Evolutionary conservation across 2,329 filamentous ascomycete species (phyloP).

Genomic region (Aspergillus amoenus): DNA sequence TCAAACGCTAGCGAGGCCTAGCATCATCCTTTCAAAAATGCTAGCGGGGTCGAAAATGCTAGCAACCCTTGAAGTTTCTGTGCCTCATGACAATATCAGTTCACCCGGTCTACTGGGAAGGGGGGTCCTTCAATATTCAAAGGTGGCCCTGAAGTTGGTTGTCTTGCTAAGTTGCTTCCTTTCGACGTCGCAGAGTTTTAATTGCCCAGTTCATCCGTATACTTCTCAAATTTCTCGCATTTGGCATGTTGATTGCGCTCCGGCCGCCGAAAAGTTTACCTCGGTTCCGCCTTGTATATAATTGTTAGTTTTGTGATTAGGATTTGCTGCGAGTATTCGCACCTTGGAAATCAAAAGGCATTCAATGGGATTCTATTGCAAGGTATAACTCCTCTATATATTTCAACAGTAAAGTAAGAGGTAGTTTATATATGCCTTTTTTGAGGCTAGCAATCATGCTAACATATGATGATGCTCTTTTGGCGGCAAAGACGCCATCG

Average conservation of each 20-base stretch:
- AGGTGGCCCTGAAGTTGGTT: neutral
- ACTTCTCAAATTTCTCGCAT: constrained; percentile 4
- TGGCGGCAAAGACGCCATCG: constrained; percentile 1
- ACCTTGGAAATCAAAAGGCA: constrained; percentile 13
- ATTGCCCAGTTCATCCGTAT: neutral
- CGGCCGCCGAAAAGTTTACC: constrained; percentile 18
- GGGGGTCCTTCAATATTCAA: neutral
- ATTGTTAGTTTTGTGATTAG: constrained; percentile 13
- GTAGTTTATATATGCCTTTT: neutral
- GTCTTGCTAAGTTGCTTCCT: neutral
- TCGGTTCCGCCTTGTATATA: constrained; percentile 20
- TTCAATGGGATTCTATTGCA: neutral
- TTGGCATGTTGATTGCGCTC: constrained; percentile 16
- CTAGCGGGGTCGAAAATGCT: constrained; percentile 2
- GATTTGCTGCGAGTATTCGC: constrained; percentile 3
- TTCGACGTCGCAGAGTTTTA: neutral
- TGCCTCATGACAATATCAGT: neutral
- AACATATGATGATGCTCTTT: neutral
- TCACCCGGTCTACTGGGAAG: neutral
- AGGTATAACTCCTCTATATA: neutral
- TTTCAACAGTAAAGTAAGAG: no score
- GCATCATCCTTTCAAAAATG: constrained; percentile 8
- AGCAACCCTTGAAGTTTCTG: neutral
- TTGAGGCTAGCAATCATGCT: neutral
- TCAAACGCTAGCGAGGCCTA: constrained; percentile 32